These are phyloP conservation scores for Rhizophagus clarus DNA, from an alignment of 192 early-diverging fungal genomes.

Conservation along the genomic window DNA sequence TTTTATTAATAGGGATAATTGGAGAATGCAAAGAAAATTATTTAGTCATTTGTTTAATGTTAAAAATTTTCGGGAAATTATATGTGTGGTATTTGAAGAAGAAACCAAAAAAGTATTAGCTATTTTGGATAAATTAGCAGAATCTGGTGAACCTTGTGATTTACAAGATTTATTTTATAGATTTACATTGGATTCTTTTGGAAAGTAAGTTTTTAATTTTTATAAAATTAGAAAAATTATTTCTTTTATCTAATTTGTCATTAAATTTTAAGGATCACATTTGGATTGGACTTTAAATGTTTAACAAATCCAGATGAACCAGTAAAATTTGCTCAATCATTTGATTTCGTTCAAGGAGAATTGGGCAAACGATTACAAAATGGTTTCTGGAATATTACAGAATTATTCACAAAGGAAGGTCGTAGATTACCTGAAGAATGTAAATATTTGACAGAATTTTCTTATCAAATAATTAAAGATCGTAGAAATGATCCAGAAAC, in stretches of 20 bases:
- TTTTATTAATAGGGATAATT: neutral
- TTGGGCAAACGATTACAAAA: conserved; percentile 39
- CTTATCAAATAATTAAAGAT: conserved; percentile 38
- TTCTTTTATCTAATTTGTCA: neutral
- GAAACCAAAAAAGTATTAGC: neutral
- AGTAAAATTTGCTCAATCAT: conserved; percentile 51
- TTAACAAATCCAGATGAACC: conserved; percentile 35
- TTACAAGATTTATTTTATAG: conserved; percentile 50
- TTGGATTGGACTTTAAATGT: conserved; percentile 40
- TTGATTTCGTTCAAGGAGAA: conserved; percentile 50
- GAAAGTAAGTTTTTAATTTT: conserved; percentile 32
- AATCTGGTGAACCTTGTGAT: conserved; percentile 40
- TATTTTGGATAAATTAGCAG: conserved; percentile 26
- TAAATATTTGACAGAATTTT: conserved; percentile 36
- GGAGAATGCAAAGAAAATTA: conserved; percentile 23
- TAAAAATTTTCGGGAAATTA: conserved; percentile 22
- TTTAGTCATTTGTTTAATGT: neutral
- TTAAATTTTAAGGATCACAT: conserved; percentile 38
- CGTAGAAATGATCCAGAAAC: conserved; percentile 32
- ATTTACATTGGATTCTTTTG: conserved; percentile 48
- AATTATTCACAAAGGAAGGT: conserved; percentile 25
- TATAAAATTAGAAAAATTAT: neutral
- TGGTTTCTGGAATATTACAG: conserved; percentile 40
- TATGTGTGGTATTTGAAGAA: neutral
- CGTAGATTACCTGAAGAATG: conserved; percentile 32